These are phyloP conservation scores for Trichoderma polysporum DNA, from an alignment of 2,329 filamentous ascomycete species.

Conservation along the genomic window DNA sequence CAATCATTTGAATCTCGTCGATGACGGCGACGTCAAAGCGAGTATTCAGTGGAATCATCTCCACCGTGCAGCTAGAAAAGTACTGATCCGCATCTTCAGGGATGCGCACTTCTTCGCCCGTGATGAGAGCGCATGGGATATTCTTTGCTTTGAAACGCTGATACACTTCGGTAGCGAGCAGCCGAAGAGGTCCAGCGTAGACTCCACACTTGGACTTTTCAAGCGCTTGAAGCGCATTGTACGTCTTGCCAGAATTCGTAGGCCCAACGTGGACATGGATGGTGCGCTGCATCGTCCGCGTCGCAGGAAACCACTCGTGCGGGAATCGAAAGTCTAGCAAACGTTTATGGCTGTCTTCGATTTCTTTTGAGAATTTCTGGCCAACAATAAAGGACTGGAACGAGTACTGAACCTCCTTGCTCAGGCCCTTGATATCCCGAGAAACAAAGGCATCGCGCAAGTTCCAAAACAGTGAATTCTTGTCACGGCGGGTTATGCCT, in stretches of 20 bases:
- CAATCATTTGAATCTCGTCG: slow-evolving; percentile 98
- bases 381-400: slow-evolving; percentile 67
- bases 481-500: slow-evolving; percentile 37
- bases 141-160: slow-evolving; percentile 79
- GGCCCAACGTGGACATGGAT: slow-evolving; percentile 93
- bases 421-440: slow-evolving; percentile 51
- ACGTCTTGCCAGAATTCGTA: slow-evolving; percentile 98
- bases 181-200: slow-evolving; percentile 84
- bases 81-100: slow-evolving; percentile 57
- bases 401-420: slow-evolving; percentile 61
- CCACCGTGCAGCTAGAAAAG: slow-evolving; percentile 87
- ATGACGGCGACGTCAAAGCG: slow-evolving; percentile 87
- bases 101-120: slow-evolving; percentile 82
- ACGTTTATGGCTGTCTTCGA: slow-evolving; percentile 46
- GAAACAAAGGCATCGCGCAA: slow-evolving; percentile 61
- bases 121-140: slow-evolving; percentile 74
- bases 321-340: slow-evolving; percentile 86
- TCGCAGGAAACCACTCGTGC: slow-evolving; percentile 87
- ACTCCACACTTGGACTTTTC: slow-evolving; percentile 74
- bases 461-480: slow-evolving; percentile 57
- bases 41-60: slow-evolving; percentile 67
- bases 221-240: slow-evolving; percentile 82
- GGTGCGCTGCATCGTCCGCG: slow-evolving; percentile 74
- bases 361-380: slow-evolving; percentile 53
- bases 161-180: slow-evolving; percentile 94